Conservation (phyloP, 805 yeast genomes). For the Starmerella kuoi region DNA sequence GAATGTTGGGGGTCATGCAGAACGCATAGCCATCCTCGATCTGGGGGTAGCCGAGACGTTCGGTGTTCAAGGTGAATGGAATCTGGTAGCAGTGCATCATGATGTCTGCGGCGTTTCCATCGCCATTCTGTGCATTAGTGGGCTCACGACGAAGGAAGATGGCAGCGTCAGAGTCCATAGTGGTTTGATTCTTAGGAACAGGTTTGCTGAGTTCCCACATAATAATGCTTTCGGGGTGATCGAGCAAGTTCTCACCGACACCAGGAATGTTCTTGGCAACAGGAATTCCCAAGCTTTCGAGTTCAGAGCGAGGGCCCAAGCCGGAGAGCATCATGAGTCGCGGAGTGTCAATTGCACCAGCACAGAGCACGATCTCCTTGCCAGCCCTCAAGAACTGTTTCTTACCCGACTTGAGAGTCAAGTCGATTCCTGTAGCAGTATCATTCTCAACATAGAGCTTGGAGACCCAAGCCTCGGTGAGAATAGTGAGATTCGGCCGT, state of each 20-base stretch:
- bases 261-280: slow-evolving; percentile 26
- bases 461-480: slow-evolving; percentile 14
- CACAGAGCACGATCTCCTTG: slow-evolving; percentile 25
- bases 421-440: slow-evolving; percentile 23
- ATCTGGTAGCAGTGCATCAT: slow-evolving; percentile 20
- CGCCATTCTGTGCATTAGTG: slow-evolving; percentile 6
- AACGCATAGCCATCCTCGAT: slow-evolving; percentile 13
- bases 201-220: slow-evolving; percentile 16
- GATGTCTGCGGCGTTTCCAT: slow-evolving; percentile 12
- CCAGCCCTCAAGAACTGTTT: slow-evolving; percentile 22
- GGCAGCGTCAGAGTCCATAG: slow-evolving; percentile 18
- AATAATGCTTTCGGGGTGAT: slow-evolving; percentile 25
- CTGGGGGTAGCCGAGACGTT: slow-evolving; percentile 11
- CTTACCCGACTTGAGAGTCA: slow-evolving; percentile 23
- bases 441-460: slow-evolving; percentile 22
- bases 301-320: slow-evolving; percentile 26
- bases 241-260: slow-evolving; percentile 29
- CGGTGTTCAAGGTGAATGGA: slow-evolving; percentile 15
- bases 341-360: slow-evolving; percentile 29
- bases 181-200: slow-evolving; percentile 13
- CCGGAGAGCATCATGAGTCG: slow-evolving; percentile 29
- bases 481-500: slow-evolving; percentile 14
- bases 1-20: slow-evolving; percentile 18
- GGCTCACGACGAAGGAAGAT: slow-evolving; percentile 15
- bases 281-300: slow-evolving; percentile 25